phyloP scores from a whole-genome alignment of 805 yeast species.

The Kuraishia floccosa region DNA sequence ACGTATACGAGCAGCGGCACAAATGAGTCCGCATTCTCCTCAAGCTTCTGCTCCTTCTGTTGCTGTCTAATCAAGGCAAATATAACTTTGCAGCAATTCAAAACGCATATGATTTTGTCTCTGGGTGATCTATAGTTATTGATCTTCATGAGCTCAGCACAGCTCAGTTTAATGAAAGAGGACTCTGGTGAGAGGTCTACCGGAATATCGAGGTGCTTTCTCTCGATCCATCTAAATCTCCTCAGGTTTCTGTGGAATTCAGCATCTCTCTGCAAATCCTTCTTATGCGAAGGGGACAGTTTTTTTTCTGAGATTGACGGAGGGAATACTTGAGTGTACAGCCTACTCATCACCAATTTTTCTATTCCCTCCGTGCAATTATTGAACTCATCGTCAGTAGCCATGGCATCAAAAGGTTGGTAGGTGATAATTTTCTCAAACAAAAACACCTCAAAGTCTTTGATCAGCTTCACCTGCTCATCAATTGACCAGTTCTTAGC shows the following conservation, averaged over 20 bases:
- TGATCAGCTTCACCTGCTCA: slow-evolving; percentile 70
- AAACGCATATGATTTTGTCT: slow-evolving; percentile 83
- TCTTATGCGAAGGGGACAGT: slow-evolving; percentile 42
- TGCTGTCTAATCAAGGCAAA: slow-evolving; percentile 70
- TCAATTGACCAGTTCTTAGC: slow-evolving; percentile 57
- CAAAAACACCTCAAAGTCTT: slow-evolving; percentile 69
- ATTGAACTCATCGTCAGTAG: slow-evolving; percentile 41
- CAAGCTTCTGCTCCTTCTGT: slow-evolving; percentile 27
- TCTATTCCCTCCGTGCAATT: slow-evolving; percentile 89
- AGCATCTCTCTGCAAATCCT: slow-evolving; percentile 57
- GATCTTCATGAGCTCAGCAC: slow-evolving; percentile 65
- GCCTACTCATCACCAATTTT: slow-evolving; percentile 80
- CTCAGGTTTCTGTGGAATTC: slow-evolving; percentile 32
- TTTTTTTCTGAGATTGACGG: slow-evolving; percentile 38
- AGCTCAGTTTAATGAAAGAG: slow-evolving; percentile 55
- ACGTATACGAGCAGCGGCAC: slow-evolving; percentile 82
- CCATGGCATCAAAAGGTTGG: slow-evolving; percentile 66
- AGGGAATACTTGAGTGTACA: slow-evolving; percentile 70
- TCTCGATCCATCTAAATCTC: slow-evolving; percentile 45
- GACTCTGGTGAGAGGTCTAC: slow-evolving; percentile 30
- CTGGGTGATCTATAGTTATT: slow-evolving; percentile 85
- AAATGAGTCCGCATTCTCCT: slow-evolving; percentile 88
- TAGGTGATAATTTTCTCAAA: slow-evolving; percentile 45
- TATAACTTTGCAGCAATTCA: slow-evolving; percentile 87
- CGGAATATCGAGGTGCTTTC: slow-evolving; percentile 70